These are phyloP conservation scores for Phytophthora crassamura DNA, from an alignment of 352 stramenopile genomes.

Conservation along the genomic window DNA sequence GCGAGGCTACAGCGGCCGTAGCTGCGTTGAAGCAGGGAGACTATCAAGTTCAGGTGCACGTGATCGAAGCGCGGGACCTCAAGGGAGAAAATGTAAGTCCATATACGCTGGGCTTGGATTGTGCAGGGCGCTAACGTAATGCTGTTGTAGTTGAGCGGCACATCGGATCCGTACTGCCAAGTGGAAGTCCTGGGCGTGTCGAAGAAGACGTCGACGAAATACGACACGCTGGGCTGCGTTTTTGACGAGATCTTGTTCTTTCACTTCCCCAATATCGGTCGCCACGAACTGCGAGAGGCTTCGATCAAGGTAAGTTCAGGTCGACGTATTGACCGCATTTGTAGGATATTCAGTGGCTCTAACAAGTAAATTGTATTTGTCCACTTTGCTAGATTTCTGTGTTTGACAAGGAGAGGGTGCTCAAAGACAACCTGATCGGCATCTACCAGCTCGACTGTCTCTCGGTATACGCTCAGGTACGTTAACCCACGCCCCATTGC, in stretches of 20 bases:
- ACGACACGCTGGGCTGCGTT: constrained; percentile 82
- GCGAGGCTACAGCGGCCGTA: constrained; percentile 52
- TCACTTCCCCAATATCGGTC: constrained; percentile 85
- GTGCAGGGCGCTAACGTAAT: not conserved
- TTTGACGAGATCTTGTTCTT: constrained; percentile 94
- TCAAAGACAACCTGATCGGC: constrained; percentile 87
- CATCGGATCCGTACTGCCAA: constrained; percentile 90
- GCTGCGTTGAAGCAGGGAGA: constrained; percentile 73
- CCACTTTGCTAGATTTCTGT: constrained; percentile 54
- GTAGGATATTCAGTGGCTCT: not conserved
- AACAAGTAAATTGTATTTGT: constrained; percentile 2
- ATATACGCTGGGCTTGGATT: not conserved
- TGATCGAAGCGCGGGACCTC: constrained; percentile 89
- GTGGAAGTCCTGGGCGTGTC: constrained; percentile 72
- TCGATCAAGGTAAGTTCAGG: constrained; percentile 62
- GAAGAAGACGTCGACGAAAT: constrained; percentile 86
- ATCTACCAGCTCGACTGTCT: constrained; percentile 86
- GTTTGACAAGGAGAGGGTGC: constrained; percentile 75
- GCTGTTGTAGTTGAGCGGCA: constrained; percentile 70
- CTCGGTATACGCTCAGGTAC: constrained; percentile 73
- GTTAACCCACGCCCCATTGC: not conserved
- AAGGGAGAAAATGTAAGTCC: constrained; percentile 85
- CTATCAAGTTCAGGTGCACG: constrained; percentile 86
- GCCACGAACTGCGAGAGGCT: constrained; percentile 67
- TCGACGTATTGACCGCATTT: constrained; percentile 1